phyloP scores from a whole-genome alignment of 2,329 filamentous ascomycete genomes.

The Furcasterigmium sp. region DNA sequence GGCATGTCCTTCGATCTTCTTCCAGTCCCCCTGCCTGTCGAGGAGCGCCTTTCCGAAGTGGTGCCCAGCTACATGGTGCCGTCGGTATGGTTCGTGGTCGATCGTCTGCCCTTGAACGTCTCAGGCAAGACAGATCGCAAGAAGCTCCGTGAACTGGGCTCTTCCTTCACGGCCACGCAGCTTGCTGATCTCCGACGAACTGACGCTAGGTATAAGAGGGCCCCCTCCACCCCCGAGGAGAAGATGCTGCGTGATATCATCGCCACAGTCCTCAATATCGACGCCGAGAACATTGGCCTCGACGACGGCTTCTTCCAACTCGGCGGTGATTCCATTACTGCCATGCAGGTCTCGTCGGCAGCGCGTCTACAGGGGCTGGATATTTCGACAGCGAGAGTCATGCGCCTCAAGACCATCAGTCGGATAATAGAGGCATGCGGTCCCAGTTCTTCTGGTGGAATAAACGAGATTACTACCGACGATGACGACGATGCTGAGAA shows the following conservation, averaged over 20 bases:
- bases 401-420: constrained; percentile 7
- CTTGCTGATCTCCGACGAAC: background rate
- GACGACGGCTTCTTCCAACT: constrained; percentile 3
- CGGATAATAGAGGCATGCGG: background rate
- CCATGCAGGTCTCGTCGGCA: constrained; percentile 4
- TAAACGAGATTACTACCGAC: too few species aligned
- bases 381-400: constrained; percentile 4
- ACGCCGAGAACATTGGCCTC: background rate
- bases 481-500: background rate
- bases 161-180: background rate
- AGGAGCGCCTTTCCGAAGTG: constrained; percentile 25
- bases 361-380: background rate
- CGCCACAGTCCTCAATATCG: constrained; percentile 3
- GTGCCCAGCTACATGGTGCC: constrained; percentile 30
- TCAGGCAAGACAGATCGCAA: constrained; percentile 15
- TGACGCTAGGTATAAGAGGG: background rate
- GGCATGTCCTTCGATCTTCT: background rate
- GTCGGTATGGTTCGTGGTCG: constrained; percentile 19
- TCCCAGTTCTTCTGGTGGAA: too few species aligned
- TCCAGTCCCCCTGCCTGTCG: constrained; percentile 10
- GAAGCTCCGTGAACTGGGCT: constrained; percentile 9
- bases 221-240: background rate
- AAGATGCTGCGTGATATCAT: constrained; percentile 4
- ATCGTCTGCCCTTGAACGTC: constrained; percentile 11
- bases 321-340: constrained; percentile 6